Evolutionary conservation across 2,329 filamentous ascomycete species (phyloP), one percentile per base, ranked within the genome.

Genomic region (Colletotrichum siamense): DNA sequence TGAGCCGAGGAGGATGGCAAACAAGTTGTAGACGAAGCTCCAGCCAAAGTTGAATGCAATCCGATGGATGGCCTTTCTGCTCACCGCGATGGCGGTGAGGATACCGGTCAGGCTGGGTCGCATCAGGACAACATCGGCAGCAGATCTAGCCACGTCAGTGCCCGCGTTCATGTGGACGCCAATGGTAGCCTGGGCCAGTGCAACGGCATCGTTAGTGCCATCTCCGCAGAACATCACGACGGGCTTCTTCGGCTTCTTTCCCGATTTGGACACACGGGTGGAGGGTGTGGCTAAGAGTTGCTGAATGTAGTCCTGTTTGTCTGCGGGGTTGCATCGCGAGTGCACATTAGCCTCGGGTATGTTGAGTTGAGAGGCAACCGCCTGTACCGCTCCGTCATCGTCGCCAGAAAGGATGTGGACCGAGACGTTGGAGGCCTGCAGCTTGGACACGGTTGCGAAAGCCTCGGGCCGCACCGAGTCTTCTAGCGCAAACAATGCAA

Each of bases 161-260:
- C 88, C 88, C 59, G 84, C 83, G 75, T 90, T 90, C 81, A 96
- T 91, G 78, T 95, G 93, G 0, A 96, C 87, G 32, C 95, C 95
- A 32, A 96, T 89, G 8, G 90, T 90, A 2, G 95, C 94, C 81
- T 93, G 91, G 1, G 94, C 92, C 4, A 96, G 88, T 0, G 95
- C 95, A 4, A 91, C 88, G 0, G 95, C 93, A 80, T 96, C 95
- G 82, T 96, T 96, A 16, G 94, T 95, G 3, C 95, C 95, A 79
- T 96, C 95, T 39, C 95, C 95, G 67, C 91, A 90, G 83, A 96
- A 96, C 8, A 96, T 83, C 22, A 95, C 89, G 2, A 89, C 83
- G 0, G 84, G 79, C 55, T 81, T 78, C 39, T 80, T 80, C 8
- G 44, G 36, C 9, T 78, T 78, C 13, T 52, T 44, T 1, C 18